These are phyloP conservation scores for Cairneyella variabilis DNA, from an alignment of 495 filamentous ascomycete genomes.

Conservation along the genomic window DNA sequence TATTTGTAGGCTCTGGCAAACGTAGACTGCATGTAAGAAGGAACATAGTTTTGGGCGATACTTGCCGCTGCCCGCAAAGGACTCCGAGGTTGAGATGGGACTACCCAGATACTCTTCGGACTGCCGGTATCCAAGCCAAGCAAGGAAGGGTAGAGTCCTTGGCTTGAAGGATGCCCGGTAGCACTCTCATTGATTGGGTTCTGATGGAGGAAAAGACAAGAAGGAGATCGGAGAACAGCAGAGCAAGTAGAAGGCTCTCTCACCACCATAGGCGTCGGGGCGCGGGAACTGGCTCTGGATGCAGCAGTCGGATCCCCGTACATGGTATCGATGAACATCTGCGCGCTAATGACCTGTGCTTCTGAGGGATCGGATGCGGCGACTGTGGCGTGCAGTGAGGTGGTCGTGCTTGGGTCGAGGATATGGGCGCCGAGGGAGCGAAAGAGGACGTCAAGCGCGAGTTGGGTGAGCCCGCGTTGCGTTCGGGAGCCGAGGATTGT, in stretches of 20 bases:
- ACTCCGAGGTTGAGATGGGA: slow-evolving; percentile 4
- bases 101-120: slow-evolving; percentile 23
- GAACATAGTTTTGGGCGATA: slow-evolving; percentile 6
- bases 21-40: slow-evolving; percentile 26
- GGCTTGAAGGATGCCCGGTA: slow-evolving; percentile 22
- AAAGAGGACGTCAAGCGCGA: slow-evolving; percentile 87
- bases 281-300: slow-evolving; percentile 62
- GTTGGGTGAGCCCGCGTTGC: slow-evolving; percentile 86
- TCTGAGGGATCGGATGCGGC: slow-evolving; percentile 77
- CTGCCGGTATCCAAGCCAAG: slow-evolving; percentile 9
- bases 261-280: slow-evolving; percentile 79
- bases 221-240: no score
- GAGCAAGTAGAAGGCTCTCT: slow-evolving; percentile 42
- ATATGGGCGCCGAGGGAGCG: slow-evolving; percentile 66
- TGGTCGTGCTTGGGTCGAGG: slow-evolving; percentile 55
- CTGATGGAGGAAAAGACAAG: no score
- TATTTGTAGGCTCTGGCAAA: slow-evolving; percentile 20
- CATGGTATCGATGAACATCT: slow-evolving; percentile 73
- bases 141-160: slow-evolving; percentile 28
- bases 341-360: slow-evolving; percentile 72
- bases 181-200: slow-evolving; percentile 26
- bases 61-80: slow-evolving; percentile 1
- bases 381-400: slow-evolving; percentile 65
- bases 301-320: slow-evolving; percentile 62
- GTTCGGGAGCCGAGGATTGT: slow-evolving; percentile 90